Evolutionary conservation across 2,329 filamentous ascomycete species (phyloP).

Genomic region (Colletotrichum aenigma): DNA sequence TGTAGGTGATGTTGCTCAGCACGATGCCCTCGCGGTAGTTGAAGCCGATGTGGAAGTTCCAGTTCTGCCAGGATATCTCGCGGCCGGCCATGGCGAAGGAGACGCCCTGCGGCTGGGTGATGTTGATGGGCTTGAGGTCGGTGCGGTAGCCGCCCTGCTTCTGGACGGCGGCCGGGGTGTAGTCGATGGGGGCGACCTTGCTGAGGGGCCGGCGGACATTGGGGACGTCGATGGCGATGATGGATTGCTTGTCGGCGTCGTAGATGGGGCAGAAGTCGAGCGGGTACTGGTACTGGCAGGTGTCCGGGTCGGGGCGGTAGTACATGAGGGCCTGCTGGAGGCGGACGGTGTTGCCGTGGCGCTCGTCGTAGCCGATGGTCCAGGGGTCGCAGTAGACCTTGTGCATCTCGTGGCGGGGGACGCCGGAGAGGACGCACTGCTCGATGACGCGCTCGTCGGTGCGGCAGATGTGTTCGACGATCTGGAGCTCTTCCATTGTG

Average conservation of each 20-base stretch:
- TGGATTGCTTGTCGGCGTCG: slow-evolving; percentile 77
- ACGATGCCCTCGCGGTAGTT: slow-evolving; percentile 94
- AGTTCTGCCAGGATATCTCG: slow-evolving; percentile 87
- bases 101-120: slow-evolving; percentile 87
- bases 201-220: slow-evolving; percentile 76
- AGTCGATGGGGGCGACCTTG: slow-evolving; percentile 76
- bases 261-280: slow-evolving; percentile 95
- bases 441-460: slow-evolving; percentile 87
- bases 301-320: slow-evolving; percentile 83
- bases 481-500: slow-evolving; percentile 87
- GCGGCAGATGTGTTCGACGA: slow-evolving; percentile 77
- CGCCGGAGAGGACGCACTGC: slow-evolving; percentile 83
- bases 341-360: slow-evolving; percentile 78
- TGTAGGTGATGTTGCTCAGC: slow-evolving; percentile 87
- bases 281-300: slow-evolving; percentile 89
- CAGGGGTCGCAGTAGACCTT: slow-evolving; percentile 97
- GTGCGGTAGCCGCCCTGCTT: slow-evolving; percentile 76
- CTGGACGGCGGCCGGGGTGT: slow-evolving; percentile 75
- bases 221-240: slow-evolving; percentile 85
- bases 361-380: slow-evolving; percentile 94
- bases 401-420: slow-evolving; percentile 84
- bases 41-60: slow-evolving; percentile 91
- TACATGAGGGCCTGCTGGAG: slow-evolving; percentile 96
- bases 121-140: slow-evolving; percentile 85
- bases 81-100: slow-evolving; percentile 81